Evolutionary conservation across 2,329 filamentous ascomycete species (phyloP).

Genomic region (Phyllachora maydis): DNA sequence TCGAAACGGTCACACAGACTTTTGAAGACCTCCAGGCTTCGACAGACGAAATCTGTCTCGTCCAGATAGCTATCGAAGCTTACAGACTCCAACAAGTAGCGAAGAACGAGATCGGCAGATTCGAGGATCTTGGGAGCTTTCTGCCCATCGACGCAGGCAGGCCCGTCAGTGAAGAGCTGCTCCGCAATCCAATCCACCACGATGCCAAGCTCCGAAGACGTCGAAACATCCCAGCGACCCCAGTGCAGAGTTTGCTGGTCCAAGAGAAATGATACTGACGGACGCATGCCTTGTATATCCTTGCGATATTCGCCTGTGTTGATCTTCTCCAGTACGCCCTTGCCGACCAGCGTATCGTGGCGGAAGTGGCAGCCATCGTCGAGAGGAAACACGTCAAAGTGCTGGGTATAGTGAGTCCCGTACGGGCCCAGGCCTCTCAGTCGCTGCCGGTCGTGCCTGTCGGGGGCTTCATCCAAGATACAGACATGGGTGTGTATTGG

Average conservation of each 20-base stretch:
- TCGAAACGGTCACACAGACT: conserved; percentile 18
- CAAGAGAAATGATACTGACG: conserved; percentile 20
- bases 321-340: conserved; percentile 22
- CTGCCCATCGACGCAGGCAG: no score
- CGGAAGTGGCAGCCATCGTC: conserved; percentile 36
- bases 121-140: no score
- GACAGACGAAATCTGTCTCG: conserved; percentile 18
- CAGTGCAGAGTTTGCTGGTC: conserved; percentile 28
- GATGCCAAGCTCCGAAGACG: conserved; percentile 40
- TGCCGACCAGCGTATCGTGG: conserved; percentile 34
- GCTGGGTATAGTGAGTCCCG: conserved; percentile 36
- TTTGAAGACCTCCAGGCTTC: conserved; percentile 19
- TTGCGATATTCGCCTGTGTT: conserved; percentile 10
- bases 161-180: conserved; percentile 7
- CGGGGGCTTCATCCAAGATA: no score
- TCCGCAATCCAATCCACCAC: conserved; percentile 37
- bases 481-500: conserved; percentile 25
- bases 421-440: conserved; percentile 36
- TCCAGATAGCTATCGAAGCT: conserved; percentile 14
- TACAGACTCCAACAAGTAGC: conserved; percentile 22
- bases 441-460: conserved; percentile 11
- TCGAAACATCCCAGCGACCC: conserved; percentile 32
- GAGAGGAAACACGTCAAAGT: conserved; percentile 42
- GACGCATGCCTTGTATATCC: conserved; percentile 10
- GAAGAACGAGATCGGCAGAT: conserved; percentile 22